Evolutionary conservation across 2,329 filamentous ascomycete genomes (phyloP).

Genomic region (Colletotrichum ledebouriae): DNA sequence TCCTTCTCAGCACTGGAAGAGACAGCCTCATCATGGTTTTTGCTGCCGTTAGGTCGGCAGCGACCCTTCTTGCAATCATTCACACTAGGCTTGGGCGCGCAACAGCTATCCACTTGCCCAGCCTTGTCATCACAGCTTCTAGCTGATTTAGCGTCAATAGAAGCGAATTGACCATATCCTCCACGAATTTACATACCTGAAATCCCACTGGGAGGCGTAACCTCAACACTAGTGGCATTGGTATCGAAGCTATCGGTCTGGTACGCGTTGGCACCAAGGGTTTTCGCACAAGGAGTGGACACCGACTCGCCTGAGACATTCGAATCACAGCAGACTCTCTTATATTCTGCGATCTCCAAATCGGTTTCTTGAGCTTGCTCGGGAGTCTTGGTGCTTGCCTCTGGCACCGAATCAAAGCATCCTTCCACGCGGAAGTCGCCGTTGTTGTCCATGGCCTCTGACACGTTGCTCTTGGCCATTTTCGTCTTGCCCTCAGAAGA

Average conservation of each 20-base stretch:
- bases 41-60: background rate
- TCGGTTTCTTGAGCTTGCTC: too few relatives aligned
- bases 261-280: too few relatives aligned
- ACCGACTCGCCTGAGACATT: too few relatives aligned
- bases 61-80: constrained; percentile 24
- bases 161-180: too few relatives aligned
- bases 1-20: background rate
- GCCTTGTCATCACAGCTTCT: background rate
- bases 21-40: background rate
- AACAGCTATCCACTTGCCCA: background rate
- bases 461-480: too few relatives aligned
- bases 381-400: too few relatives aligned
- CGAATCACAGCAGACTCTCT: background rate
- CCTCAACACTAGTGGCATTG: background rate
- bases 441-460: background rate
- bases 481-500: background rate
- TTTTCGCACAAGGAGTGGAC: too few relatives aligned
- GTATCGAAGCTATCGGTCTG: too few relatives aligned
- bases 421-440: background rate
- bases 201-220: background rate
- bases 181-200: too few relatives aligned
- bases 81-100: background rate
- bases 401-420: background rate
- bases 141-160: background rate
- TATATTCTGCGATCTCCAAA: too few relatives aligned